phyloP scores from a whole-genome alignment of 768 basidiomycete species.

The Boletus barrowsii region DNA sequence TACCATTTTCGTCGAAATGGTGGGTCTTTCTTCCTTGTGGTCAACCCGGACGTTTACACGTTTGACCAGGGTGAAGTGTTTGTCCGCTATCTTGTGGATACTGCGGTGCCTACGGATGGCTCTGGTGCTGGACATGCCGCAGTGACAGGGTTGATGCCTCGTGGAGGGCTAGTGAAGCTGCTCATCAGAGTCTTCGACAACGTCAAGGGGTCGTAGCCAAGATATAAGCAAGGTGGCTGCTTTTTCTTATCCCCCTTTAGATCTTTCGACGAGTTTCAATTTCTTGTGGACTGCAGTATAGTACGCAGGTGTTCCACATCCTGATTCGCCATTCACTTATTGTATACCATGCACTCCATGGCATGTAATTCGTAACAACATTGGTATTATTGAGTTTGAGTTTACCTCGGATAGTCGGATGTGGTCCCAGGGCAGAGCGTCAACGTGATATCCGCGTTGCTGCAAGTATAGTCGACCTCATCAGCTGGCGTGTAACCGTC shows the following conservation, averaged over 20 bases:
- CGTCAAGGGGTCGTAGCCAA: constrained; percentile 6
- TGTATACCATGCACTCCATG: background rate
- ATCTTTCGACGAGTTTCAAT: too few species aligned
- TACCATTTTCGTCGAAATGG: constrained; percentile 85
- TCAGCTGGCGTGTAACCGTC: constrained; percentile 28
- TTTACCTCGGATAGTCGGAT: constrained; percentile 3
- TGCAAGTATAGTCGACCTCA: constrained; percentile 28
- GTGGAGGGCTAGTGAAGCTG: constrained; percentile 23
- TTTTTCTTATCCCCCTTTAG: background rate
- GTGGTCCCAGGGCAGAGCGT: constrained; percentile 21
- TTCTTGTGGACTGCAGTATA: background rate
- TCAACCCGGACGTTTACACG: background rate
- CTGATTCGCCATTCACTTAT: background rate
- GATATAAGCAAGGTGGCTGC: background rate
- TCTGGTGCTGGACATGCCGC: constrained; percentile 3
- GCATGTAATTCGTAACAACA: too few species aligned
- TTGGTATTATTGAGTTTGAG: too few species aligned
- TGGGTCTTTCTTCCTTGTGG: constrained; percentile 32
- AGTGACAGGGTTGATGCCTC: constrained; percentile 18
- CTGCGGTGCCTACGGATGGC: background rate
- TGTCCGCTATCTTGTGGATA: constrained; percentile 70
- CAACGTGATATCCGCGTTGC: constrained; percentile 17
- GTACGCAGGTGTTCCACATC: background rate
- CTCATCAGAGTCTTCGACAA: constrained; percentile 17
- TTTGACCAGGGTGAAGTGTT: constrained; percentile 68